These are phyloP conservation scores for Astragalus glycyphyllos DNA, from an alignment of 306 rosid species.

Conservation along the genomic window DNA sequence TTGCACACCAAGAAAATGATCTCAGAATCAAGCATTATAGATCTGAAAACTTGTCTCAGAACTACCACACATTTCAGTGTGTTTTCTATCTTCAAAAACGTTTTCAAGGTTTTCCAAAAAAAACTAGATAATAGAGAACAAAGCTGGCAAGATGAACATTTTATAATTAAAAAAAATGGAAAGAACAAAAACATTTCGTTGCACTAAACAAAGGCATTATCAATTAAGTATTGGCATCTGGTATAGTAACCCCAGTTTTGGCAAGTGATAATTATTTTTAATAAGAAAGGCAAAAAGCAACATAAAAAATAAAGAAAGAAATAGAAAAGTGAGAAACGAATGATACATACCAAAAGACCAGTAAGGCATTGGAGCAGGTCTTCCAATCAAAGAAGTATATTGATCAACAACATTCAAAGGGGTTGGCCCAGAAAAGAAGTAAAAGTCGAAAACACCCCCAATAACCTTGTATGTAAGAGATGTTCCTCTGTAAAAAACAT, in stretches of 20 bases:
- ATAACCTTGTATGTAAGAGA: slow-evolving; percentile 85
- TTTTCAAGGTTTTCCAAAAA: too few species aligned
- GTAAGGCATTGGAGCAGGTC: slow-evolving; percentile 99
- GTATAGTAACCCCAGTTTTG: slow-evolving; percentile 21
- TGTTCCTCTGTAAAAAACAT: slow-evolving; percentile 77
- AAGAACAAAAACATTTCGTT: neutral
- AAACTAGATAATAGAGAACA: neutral
- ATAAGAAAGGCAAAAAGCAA: neutral
- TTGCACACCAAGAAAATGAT: slow-evolving; percentile 17
- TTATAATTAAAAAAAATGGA: neutral
- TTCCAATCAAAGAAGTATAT: slow-evolving; percentile 83
- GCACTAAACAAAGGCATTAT: neutral
- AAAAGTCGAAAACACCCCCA: slow-evolving; percentile 90
- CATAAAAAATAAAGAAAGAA: neutral
- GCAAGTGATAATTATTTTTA: neutral
- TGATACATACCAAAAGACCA: slow-evolving; percentile 88
- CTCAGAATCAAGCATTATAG: neutral
- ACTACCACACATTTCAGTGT: neutral
- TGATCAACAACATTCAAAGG: slow-evolving; percentile 91
- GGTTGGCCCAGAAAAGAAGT: slow-evolving; percentile 88
- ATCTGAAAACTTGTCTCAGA: slow-evolving; percentile 2
- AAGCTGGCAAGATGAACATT: neutral
- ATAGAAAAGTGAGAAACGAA: slow-evolving; percentile 6
- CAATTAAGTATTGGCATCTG: neutral
- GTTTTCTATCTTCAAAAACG: neutral